These are phyloP conservation scores for Cokeromyces recurvatus DNA, from an alignment of 371 early-diverging fungal genomes.

Conservation along the genomic window DNA sequence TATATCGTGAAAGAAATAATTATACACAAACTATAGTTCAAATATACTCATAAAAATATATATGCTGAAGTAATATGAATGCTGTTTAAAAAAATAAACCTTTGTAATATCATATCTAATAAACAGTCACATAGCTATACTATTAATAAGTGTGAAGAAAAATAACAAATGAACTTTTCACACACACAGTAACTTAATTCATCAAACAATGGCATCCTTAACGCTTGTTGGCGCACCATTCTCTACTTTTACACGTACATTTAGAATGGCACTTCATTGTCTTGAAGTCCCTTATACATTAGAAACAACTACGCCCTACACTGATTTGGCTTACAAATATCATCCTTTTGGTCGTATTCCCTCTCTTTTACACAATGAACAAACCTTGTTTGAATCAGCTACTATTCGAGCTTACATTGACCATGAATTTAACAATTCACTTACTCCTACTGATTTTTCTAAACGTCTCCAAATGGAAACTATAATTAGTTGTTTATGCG, in stretches of 20 bases:
- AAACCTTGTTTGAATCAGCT: constrained; percentile 20
- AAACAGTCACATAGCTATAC: too few relatives aligned
- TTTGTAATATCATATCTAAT: too few relatives aligned
- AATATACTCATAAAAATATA: too few relatives aligned
- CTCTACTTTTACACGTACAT: constrained; percentile 35
- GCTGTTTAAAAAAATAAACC: too few relatives aligned
- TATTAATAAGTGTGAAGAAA: too few relatives aligned
- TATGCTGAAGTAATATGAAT: too few relatives aligned
- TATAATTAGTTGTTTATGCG: constrained; percentile 25
- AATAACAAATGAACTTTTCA: too few relatives aligned
- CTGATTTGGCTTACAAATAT: constrained; percentile 23
- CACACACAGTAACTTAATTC: too few relatives aligned
- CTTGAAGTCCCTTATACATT: constrained; percentile 18
- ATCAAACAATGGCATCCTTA: too few relatives aligned
- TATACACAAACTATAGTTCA: too few relatives aligned
- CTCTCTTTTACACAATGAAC: constrained; percentile 16
- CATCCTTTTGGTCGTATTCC: constrained; percentile 39
- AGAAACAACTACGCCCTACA: constrained; percentile 16
- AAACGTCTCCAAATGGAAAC: constrained; percentile 14
- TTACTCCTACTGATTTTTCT: constrained; percentile 21
- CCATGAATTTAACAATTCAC: background rate
- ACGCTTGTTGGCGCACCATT: constrained; percentile 26
- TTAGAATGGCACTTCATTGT: constrained; percentile 29
- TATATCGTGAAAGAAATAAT: too few relatives aligned
- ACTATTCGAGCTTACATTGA: constrained; percentile 32